Base-by-base conservation (phyloP, 257 asterid genomes). In the Nicotiana benthamiana region DNA sequence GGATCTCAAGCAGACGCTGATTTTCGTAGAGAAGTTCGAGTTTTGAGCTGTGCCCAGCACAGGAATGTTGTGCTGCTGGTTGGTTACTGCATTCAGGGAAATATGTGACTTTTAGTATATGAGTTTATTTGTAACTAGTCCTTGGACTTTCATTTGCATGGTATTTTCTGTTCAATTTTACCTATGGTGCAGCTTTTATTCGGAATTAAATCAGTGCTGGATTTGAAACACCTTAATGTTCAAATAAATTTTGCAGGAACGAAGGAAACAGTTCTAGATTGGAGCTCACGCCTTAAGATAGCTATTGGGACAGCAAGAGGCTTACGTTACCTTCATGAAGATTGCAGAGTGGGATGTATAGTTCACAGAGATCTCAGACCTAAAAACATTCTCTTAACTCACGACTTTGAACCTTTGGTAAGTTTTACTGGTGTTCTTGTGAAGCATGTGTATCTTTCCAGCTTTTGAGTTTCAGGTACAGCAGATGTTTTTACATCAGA, bases 251-350 rank as follows among this genome's bases (percentile, higher is more conserved):
- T 85, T 86, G 84, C 87, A 92, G 97, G 94, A 79, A 87, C 83
- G 43, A 85, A 81, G 51, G 86, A 84, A 75, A 80, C 82, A 26
- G 59, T 82, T 13, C 87, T 91, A 80, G 93, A 89, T 86, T 92
- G 96, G 98, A 81, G 83, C 79, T 75, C 92, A 65, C 94, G 98
- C 80, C 76, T 91, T 68, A 91, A 87, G 89, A 90, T 94, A 84
- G 97, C 98, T 64, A 85, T 89, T 27, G 98, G 98, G 74, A 92
- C 97, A 34, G 98, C 98, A 48, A 94, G 97, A 89, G 98, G 97
- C 27, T 89, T 94, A 80, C 87, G 98, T 43, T 94, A 94, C 83
- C 97, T 94, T 78, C 98, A 94, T 79, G 98, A 94, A 84, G 98
- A 93, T 86, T 94, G 98, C 83, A 90, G 98, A 87, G 97, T 94